A percentile compares a stretch with the other conserved stretches of the same genome.
Conservation (phyloP, 2,329 filamentous ascomycete species). For the Fusarium continuum region DNA sequence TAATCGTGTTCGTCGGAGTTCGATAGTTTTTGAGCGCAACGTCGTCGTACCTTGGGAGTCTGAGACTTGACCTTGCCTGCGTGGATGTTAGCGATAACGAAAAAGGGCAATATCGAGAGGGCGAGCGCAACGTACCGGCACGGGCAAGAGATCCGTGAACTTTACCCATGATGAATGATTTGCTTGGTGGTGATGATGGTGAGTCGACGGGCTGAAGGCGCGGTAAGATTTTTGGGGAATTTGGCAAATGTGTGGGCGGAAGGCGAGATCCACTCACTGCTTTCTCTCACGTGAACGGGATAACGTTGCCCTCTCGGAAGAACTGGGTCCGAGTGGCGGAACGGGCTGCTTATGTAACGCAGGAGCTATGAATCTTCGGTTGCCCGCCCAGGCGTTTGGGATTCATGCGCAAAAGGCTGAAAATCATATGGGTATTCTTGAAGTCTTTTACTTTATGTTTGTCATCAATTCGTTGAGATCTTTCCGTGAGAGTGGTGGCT, state of each 20-base stretch:
- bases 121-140: conserved; percentile 63
- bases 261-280: conserved; percentile 28
- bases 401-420: neutral
- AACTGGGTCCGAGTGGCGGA: conserved; percentile 34
- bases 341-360: conserved; percentile 15
- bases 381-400: no score
- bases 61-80: conserved; percentile 98
- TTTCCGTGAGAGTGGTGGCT: fast-evolving
- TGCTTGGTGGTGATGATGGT: conserved; percentile 51
- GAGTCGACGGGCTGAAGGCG: conserved; percentile 43
- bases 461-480: fast-evolving
- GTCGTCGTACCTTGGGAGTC: conserved; percentile 80
- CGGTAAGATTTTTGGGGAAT: conserved; percentile 50
- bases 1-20: conserved; percentile 42
- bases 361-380: neutral
- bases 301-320: conserved; percentile 48
- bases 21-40: conserved; percentile 29
- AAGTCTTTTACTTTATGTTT: fast-evolving
- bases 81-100: conserved; percentile 62
- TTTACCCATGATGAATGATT: conserved; percentile 79
- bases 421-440: neutral
- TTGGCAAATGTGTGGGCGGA: conserved; percentile 52
- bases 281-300: conserved; percentile 53
- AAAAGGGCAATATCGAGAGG: conserved; percentile 10
- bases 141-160: conserved; percentile 93